These are phyloP conservation scores for Zea mays DNA, from an alignment of 176 grass and related monocot genomes.

Conservation along the genomic window Zm-B73-REFERENCE-NAM-5.0 NC_050100.1:2859501-2860000, in stretches of 20 bases:
- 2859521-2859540: no score
- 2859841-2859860: conserved; percentile 22
- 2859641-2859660: conserved; percentile 54
- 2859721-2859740: conserved; percentile 44
- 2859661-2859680: conserved; percentile 62
- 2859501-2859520: no score
- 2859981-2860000: no score
- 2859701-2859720: conserved; percentile 46
- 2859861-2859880: no score
- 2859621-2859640: conserved; percentile 51
- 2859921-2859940: not conserved
- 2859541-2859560: no score
- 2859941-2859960: no score
- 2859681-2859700: conserved; percentile 69
- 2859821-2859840: conserved; percentile 48
- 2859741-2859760: conserved; percentile 56
- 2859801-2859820: conserved; percentile 46
- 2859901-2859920: not conserved
- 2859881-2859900: not conserved
- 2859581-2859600: not conserved
- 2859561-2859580: no score
- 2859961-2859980: no score
- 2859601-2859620: conserved; percentile 42
- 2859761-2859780: conserved; percentile 51
- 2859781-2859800: conserved; percentile 48